Conservation (phyloP, 805 yeast species). For the Metschnikowia anglica region DNA sequence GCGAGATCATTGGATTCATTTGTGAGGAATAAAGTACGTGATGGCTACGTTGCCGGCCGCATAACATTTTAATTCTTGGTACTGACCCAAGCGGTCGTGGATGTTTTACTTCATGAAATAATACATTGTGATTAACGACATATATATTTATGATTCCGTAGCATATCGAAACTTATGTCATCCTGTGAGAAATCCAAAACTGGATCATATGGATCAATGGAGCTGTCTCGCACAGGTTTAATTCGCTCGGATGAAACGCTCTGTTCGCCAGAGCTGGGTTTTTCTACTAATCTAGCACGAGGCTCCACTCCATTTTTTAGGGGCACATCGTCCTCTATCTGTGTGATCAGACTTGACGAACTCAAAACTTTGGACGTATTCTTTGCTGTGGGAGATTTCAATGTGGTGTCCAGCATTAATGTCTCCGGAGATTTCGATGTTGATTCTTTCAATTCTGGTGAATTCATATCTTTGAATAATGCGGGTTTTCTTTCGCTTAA, state of each 20-base stretch:
- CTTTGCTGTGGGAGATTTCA: too few relatives aligned
- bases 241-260: neutral
- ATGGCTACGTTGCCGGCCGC: neutral
- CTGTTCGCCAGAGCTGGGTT: neutral
- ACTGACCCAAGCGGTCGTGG: constrained; percentile 5
- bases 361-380: too few relatives aligned
- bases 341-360: neutral
- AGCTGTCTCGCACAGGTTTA: constrained; percentile 1
- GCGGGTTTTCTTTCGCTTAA: constrained; percentile 1
- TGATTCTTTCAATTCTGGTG: neutral
- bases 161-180: constrained; percentile 15
- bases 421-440: neutral
- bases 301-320: neutral
- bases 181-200: constrained; percentile 13
- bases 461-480: constrained; percentile 2
- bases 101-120: neutral
- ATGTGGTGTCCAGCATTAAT: too few relatives aligned
- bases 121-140: constrained; percentile 7
- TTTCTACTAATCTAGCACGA: neutral
- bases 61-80: constrained; percentile 9
- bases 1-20: constrained; percentile 34
- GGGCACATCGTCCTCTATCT: neutral
- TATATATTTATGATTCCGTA: constrained; percentile 15
- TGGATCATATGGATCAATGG: constrained; percentile 14
- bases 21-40: constrained; percentile 23